Percentiles rank a stretch among this genome's conserved stretches.
Conservation (phyloP, 371 early-diverging fungal genomes). For the Apophysomyces elegans region DNA sequence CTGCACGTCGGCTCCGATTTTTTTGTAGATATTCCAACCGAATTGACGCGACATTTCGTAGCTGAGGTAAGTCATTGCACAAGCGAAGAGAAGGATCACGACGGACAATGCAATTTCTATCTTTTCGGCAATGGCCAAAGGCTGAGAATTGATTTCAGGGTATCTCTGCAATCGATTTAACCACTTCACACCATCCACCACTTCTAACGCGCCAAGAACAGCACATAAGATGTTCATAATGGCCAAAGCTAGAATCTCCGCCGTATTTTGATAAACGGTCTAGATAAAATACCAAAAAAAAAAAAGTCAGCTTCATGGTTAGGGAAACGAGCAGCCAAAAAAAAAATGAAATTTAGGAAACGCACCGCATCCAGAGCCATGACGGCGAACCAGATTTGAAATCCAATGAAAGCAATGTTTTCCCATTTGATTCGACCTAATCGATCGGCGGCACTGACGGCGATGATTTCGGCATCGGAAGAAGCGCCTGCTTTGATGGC, state of each 20-base stretch:
- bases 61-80: slow-evolving; percentile 34
- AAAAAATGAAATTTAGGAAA: slow-evolving; percentile 4
- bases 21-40: slow-evolving; percentile 49
- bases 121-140: slow-evolving; percentile 39
- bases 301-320: neutral
- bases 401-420: slow-evolving; percentile 45
- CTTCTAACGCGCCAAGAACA: slow-evolving; percentile 46
- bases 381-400: slow-evolving; percentile 46
- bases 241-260: slow-evolving; percentile 46
- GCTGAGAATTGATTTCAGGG: slow-evolving; percentile 11
- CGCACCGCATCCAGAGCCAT: slow-evolving; percentile 56
- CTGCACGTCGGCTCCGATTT: slow-evolving; percentile 43
- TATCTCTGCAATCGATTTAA: slow-evolving; percentile 27
- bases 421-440: slow-evolving; percentile 47
- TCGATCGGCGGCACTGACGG: slow-evolving; percentile 33
- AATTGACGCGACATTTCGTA: slow-evolving; percentile 42
- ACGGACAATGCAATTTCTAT: slow-evolving; percentile 48
- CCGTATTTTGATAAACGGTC: slow-evolving; percentile 52
- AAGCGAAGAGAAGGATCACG: slow-evolving; percentile 37
- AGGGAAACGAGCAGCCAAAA: neutral
- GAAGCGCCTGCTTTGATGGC: neutral
- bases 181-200: slow-evolving; percentile 53
- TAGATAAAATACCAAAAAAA: slow-evolving; percentile 17
- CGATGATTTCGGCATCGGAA: slow-evolving; percentile 17
- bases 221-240: slow-evolving; percentile 49